phyloP scores from a whole-genome alignment of 345 rosid species.

The Sisymbrium altissimum region DNA sequence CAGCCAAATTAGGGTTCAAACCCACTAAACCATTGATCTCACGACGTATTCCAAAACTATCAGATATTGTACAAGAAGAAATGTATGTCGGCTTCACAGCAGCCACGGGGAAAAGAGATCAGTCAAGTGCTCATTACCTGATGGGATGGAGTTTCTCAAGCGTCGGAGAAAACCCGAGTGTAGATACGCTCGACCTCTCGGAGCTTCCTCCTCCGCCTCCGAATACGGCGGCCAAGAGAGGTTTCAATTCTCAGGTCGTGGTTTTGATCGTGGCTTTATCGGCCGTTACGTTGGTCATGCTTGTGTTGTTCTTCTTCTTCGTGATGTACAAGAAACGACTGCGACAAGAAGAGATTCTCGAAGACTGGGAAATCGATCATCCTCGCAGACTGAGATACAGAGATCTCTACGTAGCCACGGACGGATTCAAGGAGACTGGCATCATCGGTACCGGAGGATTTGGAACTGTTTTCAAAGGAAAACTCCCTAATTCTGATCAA shows the following conservation, averaged over 20 bases:
- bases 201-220: constrained; percentile 33
- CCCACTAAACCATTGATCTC: constrained; percentile 40
- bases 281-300: constrained; percentile 19
- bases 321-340: constrained; percentile 32
- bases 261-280: constrained; percentile 42
- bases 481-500: background rate
- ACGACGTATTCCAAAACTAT: background rate
- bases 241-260: constrained; percentile 18
- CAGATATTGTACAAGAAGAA: constrained; percentile 10
- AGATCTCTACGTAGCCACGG: constrained; percentile 49
- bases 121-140: constrained; percentile 31
- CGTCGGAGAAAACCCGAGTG: background rate
- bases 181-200: constrained; percentile 24
- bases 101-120: constrained; percentile 36
- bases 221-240: constrained; percentile 7
- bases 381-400: constrained; percentile 56
- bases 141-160: constrained; percentile 3
- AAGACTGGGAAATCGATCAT: constrained; percentile 63
- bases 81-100: constrained; percentile 61
- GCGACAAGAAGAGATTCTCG: constrained; percentile 45
- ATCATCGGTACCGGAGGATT: constrained; percentile 59
- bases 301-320: constrained; percentile 29
- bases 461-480: constrained; percentile 50
- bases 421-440: constrained; percentile 49
- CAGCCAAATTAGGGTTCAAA: constrained; percentile 20